Evolutionary conservation across 2,329 filamentous ascomycete species (phyloP).

Genomic region (Epichloe amarillans): DNA sequence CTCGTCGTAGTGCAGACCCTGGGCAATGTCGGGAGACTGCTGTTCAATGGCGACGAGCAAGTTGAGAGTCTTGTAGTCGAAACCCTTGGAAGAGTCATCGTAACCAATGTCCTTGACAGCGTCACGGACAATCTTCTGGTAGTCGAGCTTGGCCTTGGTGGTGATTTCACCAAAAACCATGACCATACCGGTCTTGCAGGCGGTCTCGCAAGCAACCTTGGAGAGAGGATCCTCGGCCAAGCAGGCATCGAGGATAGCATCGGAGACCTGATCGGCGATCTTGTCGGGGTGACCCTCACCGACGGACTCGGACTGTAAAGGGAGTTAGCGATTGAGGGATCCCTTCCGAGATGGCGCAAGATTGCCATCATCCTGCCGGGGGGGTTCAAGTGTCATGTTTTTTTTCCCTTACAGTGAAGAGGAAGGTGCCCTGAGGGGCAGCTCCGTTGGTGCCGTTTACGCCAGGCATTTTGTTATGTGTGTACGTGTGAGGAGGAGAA

Average conservation of each 20-base stretch:
- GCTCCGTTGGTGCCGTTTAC: slow-evolving; percentile 34
- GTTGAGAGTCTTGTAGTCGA: slow-evolving; percentile 99
- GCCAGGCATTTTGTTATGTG: slow-evolving; percentile 33
- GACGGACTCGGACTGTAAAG: slow-evolving; percentile 62
- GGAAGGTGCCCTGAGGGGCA: slow-evolving; percentile 52
- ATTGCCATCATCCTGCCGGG: not conserved
- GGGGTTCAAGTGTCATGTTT: not conserved
- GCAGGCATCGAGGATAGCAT: slow-evolving; percentile 97
- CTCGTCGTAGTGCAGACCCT: slow-evolving; percentile 97
- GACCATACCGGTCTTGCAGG: slow-evolving; percentile 99
- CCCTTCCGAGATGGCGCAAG: not conserved
- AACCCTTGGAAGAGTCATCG: slow-evolving; percentile 92
- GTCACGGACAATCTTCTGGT: slow-evolving; percentile 91
- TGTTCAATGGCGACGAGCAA: slow-evolving; percentile 97
- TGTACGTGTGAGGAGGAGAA: slow-evolving; percentile 10
- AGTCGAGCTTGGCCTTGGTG: slow-evolving; percentile 90
- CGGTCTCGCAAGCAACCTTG: slow-evolving; percentile 98
- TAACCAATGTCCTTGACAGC: slow-evolving; percentile 98
- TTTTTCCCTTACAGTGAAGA: slow-evolving; percentile 54
- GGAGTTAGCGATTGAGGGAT: slow-evolving; percentile 10
- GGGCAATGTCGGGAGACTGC: slow-evolving; percentile 96
- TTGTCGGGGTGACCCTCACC: slow-evolving; percentile 90
- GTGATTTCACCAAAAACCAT: slow-evolving; percentile 99
- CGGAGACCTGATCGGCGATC: slow-evolving; percentile 97
- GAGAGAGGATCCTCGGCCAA: slow-evolving; percentile 84